phyloP scores from a whole-genome alignment of 768 basidiomycete genomes.

The Tulasnella sp. region DNA sequence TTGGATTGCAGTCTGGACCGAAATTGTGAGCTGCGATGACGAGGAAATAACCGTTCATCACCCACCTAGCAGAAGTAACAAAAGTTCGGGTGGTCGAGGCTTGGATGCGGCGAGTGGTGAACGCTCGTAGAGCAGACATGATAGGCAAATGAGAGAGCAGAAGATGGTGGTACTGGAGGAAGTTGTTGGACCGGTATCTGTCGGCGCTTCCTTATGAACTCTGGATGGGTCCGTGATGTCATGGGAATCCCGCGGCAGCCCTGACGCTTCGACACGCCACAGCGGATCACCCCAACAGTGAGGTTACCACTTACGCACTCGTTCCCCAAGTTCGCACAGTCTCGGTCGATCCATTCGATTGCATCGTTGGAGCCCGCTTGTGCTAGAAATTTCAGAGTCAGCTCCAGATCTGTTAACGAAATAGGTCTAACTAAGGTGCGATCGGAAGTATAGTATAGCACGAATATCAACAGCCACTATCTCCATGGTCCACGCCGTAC shows the following conservation, averaged over 20 bases:
- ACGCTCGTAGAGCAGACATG: not conserved
- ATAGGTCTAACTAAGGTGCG: too few relatives aligned
- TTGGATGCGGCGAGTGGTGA: not conserved
- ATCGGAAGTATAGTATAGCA: too few relatives aligned
- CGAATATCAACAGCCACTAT: too few relatives aligned
- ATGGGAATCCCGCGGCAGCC: not conserved
- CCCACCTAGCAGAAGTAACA: constrained; percentile 12
- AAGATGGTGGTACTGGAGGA: constrained; percentile 1
- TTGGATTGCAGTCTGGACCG: constrained; percentile 13
- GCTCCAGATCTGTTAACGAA: too few relatives aligned
- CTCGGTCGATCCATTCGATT: not conserved
- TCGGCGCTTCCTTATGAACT: constrained; percentile 15
- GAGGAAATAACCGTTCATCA: not conserved
- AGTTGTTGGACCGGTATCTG: not conserved
- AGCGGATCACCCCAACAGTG: constrained; percentile 3
- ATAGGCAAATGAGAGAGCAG: not conserved
- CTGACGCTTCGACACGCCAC: not conserved
- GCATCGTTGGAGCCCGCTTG: too few relatives aligned
- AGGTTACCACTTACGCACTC: not conserved
- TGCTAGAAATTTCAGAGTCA: too few relatives aligned
- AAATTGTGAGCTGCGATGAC: not conserved
- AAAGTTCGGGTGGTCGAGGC: not conserved
- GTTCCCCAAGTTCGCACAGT: not conserved
- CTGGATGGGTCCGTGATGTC: not conserved
- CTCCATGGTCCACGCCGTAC: too few relatives aligned